Conservation (phyloP, 352 stramenopile genomes). For the Pythium scleroteichum region DNA sequence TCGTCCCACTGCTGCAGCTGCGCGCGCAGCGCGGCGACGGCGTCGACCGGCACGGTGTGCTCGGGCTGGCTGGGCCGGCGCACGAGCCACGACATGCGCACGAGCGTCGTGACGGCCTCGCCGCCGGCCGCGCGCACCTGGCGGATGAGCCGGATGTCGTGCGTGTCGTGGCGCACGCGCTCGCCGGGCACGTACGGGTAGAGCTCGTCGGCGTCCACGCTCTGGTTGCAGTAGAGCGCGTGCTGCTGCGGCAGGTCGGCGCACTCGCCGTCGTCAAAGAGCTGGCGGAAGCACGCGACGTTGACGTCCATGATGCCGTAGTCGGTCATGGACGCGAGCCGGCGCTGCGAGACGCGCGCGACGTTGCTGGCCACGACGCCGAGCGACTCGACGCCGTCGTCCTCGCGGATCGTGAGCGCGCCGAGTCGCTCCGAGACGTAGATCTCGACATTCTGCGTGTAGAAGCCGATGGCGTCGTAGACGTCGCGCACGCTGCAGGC, state of each 20-base stretch:
- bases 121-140: background rate
- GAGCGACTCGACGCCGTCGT: conserved; percentile 10
- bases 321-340: conserved; percentile 5
- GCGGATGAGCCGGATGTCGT: conserved; percentile 2
- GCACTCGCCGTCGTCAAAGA: background rate
- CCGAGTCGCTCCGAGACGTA: conserved; percentile 20
- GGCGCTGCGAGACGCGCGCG: conserved; percentile 10
- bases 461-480: conserved; percentile 49
- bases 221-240: conserved; percentile 7
- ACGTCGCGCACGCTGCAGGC: conserved; percentile 34
- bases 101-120: conserved; percentile 1
- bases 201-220: conserved; percentile 15
- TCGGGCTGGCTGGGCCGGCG: background rate
- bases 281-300: conserved; percentile 10
- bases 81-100: conserved; percentile 1
- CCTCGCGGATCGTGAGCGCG: conserved; percentile 24
- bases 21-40: conserved; percentile 1
- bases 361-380: background rate
- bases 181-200: conserved; percentile 22
- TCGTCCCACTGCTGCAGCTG: conserved; percentile 12
- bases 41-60: background rate
- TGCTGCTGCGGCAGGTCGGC: conserved; percentile 9
- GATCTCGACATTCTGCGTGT: conserved; percentile 43
- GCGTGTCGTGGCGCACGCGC: conserved; percentile 16
- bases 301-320: conserved; percentile 19